Percentiles rank a stretch among this genome's conserved stretches.
Evolutionary conservation across 129 eudicot species (phyloP).

Genomic region (Pittosporum tobira): DNA sequence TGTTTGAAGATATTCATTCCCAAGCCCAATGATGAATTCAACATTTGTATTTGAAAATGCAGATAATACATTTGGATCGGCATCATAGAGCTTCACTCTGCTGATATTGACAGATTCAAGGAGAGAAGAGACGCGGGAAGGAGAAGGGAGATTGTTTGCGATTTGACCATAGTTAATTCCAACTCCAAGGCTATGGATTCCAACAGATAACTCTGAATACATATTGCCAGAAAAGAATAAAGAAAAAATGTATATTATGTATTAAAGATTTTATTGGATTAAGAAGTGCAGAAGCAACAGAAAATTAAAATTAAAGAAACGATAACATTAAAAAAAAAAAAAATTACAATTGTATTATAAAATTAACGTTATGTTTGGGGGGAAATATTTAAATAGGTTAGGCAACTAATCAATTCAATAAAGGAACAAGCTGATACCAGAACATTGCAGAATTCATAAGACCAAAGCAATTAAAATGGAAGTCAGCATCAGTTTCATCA

Average conservation of each 20-base stretch:
- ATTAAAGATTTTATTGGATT: neutral
- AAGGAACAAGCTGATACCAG: neutral
- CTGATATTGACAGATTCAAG: constrained; percentile 26
- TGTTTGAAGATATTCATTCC: constrained; percentile 36
- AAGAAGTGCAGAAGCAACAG: neutral
- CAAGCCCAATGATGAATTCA: constrained; percentile 40
- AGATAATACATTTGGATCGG: constrained; percentile 36
- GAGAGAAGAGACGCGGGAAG: constrained; percentile 48
- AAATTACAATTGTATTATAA: too few species aligned
- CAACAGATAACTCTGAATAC: constrained; percentile 31
- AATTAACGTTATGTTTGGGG: neutral
- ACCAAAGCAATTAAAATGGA: neutral
- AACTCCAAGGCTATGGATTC: constrained; percentile 47
- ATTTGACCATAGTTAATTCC: constrained; percentile 87
- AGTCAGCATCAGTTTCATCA: neutral
- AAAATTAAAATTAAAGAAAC: neutral
- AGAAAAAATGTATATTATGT: too few species aligned
- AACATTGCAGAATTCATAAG: neutral
- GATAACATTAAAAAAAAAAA: neutral
- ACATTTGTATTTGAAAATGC: constrained; percentile 36
- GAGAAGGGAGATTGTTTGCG: constrained; percentile 76
- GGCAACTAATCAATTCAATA: too few species aligned
- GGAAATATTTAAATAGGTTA: neutral
- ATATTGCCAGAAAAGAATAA: neutral
- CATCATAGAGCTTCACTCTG: constrained; percentile 45